phyloP scores from a whole-genome alignment of 768 basidiomycete genomes.

The Tricholoma bakamatsutake region DNA sequence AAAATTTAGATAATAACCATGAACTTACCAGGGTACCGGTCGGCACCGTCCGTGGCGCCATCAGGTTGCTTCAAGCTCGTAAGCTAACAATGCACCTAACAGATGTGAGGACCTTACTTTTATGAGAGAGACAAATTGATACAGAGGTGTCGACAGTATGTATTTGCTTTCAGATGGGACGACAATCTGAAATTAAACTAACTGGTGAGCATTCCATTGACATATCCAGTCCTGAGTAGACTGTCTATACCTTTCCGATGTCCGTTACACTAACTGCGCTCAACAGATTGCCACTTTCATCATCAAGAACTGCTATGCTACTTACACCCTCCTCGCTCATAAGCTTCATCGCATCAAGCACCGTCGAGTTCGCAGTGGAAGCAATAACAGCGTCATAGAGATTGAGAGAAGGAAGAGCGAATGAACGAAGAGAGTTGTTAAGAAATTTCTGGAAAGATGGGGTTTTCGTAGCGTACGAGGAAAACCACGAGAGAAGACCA shows the following conservation, averaged over 20 bases:
- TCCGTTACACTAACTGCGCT: constrained; percentile 83
- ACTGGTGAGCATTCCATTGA: neutral
- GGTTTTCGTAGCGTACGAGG: constrained; percentile 42
- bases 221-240: neutral
- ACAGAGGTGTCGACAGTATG: constrained; percentile 60
- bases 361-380: constrained; percentile 50
- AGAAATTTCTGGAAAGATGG: constrained; percentile 41
- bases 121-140: constrained; percentile 65
- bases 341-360: constrained; percentile 76
- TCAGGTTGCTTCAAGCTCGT: constrained; percentile 45
- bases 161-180: constrained; percentile 79
- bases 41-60: constrained; percentile 74
- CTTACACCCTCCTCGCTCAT: constrained; percentile 87
- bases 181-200: constrained; percentile 39
- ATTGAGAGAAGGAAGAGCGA: constrained; percentile 61
- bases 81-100: neutral
- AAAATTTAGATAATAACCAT: neutral
- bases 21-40: constrained; percentile 65
- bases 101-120: constrained; percentile 42
- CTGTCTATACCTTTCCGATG: constrained; percentile 66
- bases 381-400: constrained; percentile 61
- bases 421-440: constrained; percentile 47
- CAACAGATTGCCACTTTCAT: constrained; percentile 52
- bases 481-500: constrained; percentile 65
- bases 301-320: constrained; percentile 72